Percentiles rank a stretch among this genome's conserved stretches.
These are phyloP conservation scores for Pezicula carpinea DNA, from an alignment of 2,329 filamentous ascomycete species.

Conservation along the genomic window DNA sequence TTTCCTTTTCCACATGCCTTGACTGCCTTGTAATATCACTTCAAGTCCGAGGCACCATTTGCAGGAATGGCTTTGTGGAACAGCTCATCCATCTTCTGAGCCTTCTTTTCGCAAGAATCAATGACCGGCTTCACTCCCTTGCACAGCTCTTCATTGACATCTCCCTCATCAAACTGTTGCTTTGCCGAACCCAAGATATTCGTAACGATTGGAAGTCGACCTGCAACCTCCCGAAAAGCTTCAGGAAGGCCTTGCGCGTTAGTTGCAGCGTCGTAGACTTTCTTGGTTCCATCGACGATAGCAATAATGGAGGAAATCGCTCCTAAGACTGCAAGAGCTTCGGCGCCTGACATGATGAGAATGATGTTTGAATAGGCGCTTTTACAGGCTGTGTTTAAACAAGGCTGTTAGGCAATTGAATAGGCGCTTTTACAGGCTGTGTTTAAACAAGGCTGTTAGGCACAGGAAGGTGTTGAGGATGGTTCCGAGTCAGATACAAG, in stretches of 20 bases:
- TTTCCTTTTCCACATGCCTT: slow-evolving; percentile 18
- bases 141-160: slow-evolving; percentile 4
- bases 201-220: slow-evolving; percentile 21
- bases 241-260: slow-evolving; percentile 21
- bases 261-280: slow-evolving; percentile 20
- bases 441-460: too few relatives aligned
- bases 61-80: slow-evolving; percentile 17
- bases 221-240: slow-evolving; percentile 21
- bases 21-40: slow-evolving; percentile 13
- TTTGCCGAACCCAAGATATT: slow-evolving; percentile 17
- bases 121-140: slow-evolving; percentile 16
- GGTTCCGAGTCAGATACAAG: too few relatives aligned
- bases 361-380: too few relatives aligned
- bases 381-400: too few relatives aligned
- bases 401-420: too few relatives aligned
- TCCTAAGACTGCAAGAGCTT: slow-evolving; percentile 20
- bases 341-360: slow-evolving; percentile 23
- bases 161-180: slow-evolving; percentile 1
- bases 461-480: too few relatives aligned
- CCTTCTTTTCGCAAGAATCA: slow-evolving; percentile 18
- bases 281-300: slow-evolving; percentile 22
- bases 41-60: slow-evolving; percentile 7
- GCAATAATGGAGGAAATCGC: slow-evolving; percentile 25
- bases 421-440: too few relatives aligned
- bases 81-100: slow-evolving; percentile 11